Evolutionary conservation across 2,329 filamentous ascomycete genomes (phyloP).

Genomic region (Fusarium transvaalense): DNA sequence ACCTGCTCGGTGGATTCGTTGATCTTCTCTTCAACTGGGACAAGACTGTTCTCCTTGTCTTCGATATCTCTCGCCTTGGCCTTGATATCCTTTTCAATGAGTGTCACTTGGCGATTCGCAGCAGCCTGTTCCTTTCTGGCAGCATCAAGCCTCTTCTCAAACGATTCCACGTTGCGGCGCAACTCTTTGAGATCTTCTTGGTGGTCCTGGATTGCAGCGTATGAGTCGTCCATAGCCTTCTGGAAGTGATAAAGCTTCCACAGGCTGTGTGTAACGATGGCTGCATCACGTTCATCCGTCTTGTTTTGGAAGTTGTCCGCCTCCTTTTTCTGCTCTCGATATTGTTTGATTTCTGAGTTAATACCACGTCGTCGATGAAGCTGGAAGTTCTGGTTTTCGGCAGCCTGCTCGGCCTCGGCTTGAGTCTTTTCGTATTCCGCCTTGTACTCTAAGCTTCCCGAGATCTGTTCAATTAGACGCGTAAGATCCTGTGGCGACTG

Average conservation of each 20-base stretch:
- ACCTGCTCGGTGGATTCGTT: slow-evolving; percentile 79
- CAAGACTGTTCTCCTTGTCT: slow-evolving; percentile 84
- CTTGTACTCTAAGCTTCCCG: slow-evolving; percentile 94
- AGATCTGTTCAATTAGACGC: slow-evolving; percentile 95
- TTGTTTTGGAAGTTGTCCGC: slow-evolving; percentile 94
- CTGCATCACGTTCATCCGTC: slow-evolving; percentile 88
- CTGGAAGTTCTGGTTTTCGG: slow-evolving; percentile 89
- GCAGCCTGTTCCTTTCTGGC: slow-evolving; percentile 87
- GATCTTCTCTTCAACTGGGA: slow-evolving; percentile 94
- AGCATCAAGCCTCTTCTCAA: slow-evolving; percentile 81
- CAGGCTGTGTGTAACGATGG: slow-evolving; percentile 90
- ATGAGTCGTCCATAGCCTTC: slow-evolving; percentile 91
- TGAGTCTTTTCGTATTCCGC: slow-evolving; percentile 94
- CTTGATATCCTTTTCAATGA: slow-evolving; percentile 87
- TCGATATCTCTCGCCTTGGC: slow-evolving; percentile 88
- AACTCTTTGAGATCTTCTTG: slow-evolving; percentile 96
- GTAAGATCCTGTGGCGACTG: slow-evolving; percentile 96
- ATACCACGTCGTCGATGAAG: slow-evolving; percentile 91
- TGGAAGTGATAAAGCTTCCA: slow-evolving; percentile 99
- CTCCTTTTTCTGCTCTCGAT: slow-evolving; percentile 95
- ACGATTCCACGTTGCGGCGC: slow-evolving; percentile 86
- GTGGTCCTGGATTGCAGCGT: slow-evolving; percentile 88
- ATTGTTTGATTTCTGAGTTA: slow-evolving; percentile 98
- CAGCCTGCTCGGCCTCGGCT: slow-evolving; percentile 84
- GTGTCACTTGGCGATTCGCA: slow-evolving; percentile 79